Evolutionary conservation across 441 rosid genomes (phyloP).

Genomic region (Biscutella laevigata): DNA sequence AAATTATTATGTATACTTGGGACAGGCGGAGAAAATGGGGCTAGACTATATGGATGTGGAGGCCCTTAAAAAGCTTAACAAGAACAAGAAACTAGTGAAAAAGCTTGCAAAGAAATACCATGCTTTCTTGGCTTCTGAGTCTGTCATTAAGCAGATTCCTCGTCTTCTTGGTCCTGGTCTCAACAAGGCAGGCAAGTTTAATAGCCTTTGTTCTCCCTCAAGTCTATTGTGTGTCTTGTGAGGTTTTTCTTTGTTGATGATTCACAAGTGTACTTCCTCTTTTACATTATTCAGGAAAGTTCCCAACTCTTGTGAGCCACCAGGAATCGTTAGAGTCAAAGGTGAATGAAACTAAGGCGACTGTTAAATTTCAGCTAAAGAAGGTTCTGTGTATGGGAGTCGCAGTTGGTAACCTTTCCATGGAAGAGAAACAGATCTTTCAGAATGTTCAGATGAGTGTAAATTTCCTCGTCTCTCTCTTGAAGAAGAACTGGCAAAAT

Average conservation of each 20-base stretch:
- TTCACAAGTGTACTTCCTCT: too few species aligned
- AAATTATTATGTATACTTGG: not conserved
- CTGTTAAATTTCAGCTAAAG: slow-evolving; percentile 78
- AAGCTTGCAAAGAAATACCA: slow-evolving; percentile 92
- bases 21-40: slow-evolving; percentile 71
- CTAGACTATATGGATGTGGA: slow-evolving; percentile 81
- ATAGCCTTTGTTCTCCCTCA: not conserved
- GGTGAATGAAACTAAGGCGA: slow-evolving; percentile 90
- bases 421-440: slow-evolving; percentile 94
- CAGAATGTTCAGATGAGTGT: slow-evolving; percentile 91
- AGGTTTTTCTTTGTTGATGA: not conserved
- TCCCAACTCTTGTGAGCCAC: slow-evolving; percentile 88
- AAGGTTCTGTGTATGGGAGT: slow-evolving; percentile 97
- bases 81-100: slow-evolving; percentile 87
- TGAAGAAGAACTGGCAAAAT: slow-evolving; percentile 97
- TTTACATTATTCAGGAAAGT: slow-evolving; percentile 53
- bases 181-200: slow-evolving; percentile 94
- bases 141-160: slow-evolving; percentile 96
- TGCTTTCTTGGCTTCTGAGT: slow-evolving; percentile 90
- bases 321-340: slow-evolving; percentile 85
- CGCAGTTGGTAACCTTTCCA: slow-evolving; percentile 73
- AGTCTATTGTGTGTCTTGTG: not conserved
- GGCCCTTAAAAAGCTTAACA: too few species aligned
- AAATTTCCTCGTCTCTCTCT: slow-evolving; percentile 72
- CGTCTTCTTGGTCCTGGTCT: slow-evolving; percentile 98